Evolutionary conservation across 163 green algal species (phyloP).

Genomic region (Chloromonas sp.): DNA sequence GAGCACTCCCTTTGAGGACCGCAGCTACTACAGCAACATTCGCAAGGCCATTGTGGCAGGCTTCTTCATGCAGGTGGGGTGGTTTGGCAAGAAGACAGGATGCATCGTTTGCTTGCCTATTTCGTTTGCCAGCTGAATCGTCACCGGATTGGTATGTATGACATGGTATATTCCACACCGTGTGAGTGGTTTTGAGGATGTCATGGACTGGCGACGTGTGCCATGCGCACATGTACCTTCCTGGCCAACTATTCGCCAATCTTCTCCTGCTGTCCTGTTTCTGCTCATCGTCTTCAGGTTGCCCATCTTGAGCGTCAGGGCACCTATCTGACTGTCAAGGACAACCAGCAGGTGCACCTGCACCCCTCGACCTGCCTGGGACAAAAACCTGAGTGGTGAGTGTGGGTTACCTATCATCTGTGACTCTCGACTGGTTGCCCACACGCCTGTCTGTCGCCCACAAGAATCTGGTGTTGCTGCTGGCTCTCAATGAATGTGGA

Average conservation of each 20-base stretch:
- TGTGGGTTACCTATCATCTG: neutral
- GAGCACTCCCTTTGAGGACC: conserved; percentile 80
- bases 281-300: conserved; percentile 41
- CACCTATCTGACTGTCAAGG: conserved; percentile 98
- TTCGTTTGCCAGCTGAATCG: too few species aligned
- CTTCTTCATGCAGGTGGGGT: conserved; percentile 94
- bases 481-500: too few species aligned
- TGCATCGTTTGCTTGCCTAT: too few species aligned
- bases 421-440: too few species aligned
- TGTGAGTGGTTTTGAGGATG: neutral
- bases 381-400: conserved; percentile 93
- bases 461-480: too few species aligned
- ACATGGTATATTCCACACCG: neutral
- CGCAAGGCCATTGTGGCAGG: conserved; percentile 69
- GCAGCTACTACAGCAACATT: conserved; percentile 96
- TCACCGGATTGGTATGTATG: too few species aligned
- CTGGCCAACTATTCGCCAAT: too few species aligned
- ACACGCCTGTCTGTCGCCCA: too few species aligned
- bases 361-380: conserved; percentile 95
- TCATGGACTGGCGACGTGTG: too few species aligned
- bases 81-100: neutral
- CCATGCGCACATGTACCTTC: too few species aligned
- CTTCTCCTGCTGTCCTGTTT: neutral
- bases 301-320: conserved; percentile 82
- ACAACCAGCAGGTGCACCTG: conserved; percentile 95